A percentile compares a stretch with the other conserved stretches of the same genome.
Conservation (phyloP, 2,329 filamentous ascomycete species). For the Fusarium acutatum region DNA sequence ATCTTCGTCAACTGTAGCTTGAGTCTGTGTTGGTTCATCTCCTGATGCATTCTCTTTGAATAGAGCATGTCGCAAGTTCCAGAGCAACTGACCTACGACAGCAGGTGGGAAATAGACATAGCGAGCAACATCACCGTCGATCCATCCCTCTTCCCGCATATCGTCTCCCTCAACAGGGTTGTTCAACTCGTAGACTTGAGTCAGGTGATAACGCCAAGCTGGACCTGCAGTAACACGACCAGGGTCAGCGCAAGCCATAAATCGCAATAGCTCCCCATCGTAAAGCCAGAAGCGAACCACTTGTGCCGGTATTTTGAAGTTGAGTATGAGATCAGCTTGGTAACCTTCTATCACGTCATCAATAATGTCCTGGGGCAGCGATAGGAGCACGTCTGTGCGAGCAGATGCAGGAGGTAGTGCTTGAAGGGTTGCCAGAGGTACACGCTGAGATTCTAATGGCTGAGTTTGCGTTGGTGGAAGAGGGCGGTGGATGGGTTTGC, state of each 20-base stretch:
- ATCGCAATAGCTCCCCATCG: conserved; percentile 61
- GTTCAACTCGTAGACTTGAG: conserved; percentile 69
- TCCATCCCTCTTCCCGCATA: conserved; percentile 65
- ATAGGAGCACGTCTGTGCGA: conserved; percentile 64
- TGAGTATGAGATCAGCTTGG: conserved; percentile 64
- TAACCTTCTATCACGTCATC: conserved; percentile 57
- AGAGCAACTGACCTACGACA: conserved; percentile 64
- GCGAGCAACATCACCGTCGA: conserved; percentile 58
- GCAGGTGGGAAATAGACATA: conserved; percentile 65
- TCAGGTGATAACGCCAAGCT: conserved; percentile 42
- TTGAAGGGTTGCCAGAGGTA: conserved; percentile 59
- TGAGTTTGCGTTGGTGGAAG: conserved; percentile 42
- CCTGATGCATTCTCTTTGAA: conserved; percentile 42
- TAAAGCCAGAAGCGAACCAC: conserved; percentile 72
- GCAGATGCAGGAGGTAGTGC: conserved; percentile 58
- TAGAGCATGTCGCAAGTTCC: conserved; percentile 65
- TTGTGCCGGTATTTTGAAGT: conserved; percentile 62
- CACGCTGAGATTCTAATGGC: conserved; percentile 56
- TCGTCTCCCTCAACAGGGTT: conserved; percentile 62
- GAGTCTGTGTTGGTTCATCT: conserved; percentile 26
- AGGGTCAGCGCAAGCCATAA: conserved; percentile 65
- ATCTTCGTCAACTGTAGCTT: conserved; percentile 10
- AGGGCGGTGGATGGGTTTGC: conserved; percentile 42
- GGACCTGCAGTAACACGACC: conserved; percentile 45
- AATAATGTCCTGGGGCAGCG: conserved; percentile 58